Percentiles rank a stretch among this genome's conserved stretches.
phyloP scores from a whole-genome alignment of 768 basidiomycete genomes.

The Pulveroboletus sp. region DNA sequence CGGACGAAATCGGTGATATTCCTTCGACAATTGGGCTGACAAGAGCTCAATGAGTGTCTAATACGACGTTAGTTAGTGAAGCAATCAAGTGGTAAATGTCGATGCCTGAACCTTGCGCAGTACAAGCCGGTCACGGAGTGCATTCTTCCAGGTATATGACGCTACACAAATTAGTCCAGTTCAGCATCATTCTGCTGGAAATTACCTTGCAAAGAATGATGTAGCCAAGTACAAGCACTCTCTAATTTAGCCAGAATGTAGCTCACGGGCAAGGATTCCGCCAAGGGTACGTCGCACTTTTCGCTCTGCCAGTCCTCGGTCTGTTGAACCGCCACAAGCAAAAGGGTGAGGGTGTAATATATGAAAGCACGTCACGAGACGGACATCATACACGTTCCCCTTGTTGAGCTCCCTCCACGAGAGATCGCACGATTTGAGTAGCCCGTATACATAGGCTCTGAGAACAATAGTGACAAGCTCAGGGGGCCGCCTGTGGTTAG shows the following conservation, averaged over 20 bases:
- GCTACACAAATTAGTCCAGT: conserved; percentile 32
- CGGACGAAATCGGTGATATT: conserved; percentile 18
- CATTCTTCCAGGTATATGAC: conserved; percentile 44
- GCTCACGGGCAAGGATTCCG: conserved; percentile 56
- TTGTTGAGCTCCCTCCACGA: conserved; percentile 79
- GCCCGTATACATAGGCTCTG: conserved; percentile 57
- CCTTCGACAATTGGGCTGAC: conserved; percentile 22
- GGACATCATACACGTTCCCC: conserved; percentile 71
- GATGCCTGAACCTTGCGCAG: conserved; percentile 49
- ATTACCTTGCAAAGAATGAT: conserved; percentile 39
- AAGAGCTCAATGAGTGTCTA: conserved; percentile 27
- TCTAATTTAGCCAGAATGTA: conserved; percentile 53
- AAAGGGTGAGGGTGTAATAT: conserved; percentile 9
- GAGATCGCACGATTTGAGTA: conserved; percentile 79
- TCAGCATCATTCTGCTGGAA: not conserved
- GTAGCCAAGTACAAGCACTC: conserved; percentile 58
- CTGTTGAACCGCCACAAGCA: conserved; percentile 34
- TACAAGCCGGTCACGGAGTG: conserved; percentile 47
- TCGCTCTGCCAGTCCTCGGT: conserved; percentile 88
- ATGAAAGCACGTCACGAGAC: conserved; percentile 29
- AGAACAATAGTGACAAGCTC: conserved; percentile 68
- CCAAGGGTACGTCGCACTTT: conserved; percentile 74
- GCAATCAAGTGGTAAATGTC: not conserved
- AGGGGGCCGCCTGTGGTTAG: conserved; percentile 47
- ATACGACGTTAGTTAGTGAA: conserved; percentile 13